Conservation (phyloP, 108 stramenopile genomes). For the Fistulifera solaris region DNA sequence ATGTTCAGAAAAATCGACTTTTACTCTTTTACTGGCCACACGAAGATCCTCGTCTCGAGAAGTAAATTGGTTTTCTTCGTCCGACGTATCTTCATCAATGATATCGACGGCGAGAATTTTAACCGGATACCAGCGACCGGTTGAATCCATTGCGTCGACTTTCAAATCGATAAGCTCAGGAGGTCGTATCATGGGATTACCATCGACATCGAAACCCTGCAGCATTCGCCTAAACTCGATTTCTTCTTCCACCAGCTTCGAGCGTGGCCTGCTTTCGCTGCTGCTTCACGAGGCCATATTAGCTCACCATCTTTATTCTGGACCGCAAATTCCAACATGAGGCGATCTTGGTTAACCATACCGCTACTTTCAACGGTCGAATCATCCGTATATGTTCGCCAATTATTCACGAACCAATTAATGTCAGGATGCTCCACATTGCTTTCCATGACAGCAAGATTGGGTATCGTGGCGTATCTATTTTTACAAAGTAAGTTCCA, state of each 20-base stretch:
- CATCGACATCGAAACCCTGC: conserved; percentile 48
- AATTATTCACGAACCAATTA: conserved; percentile 22
- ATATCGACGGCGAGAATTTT: conserved; percentile 47
- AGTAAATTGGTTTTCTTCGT: too few relatives aligned
- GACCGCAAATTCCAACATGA: conserved; percentile 72
- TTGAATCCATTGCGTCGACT: conserved; percentile 78
- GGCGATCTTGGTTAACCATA: conserved; percentile 46
- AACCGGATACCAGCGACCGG: conserved; percentile 76
- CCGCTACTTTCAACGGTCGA: conserved; percentile 61
- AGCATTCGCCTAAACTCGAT: conserved; percentile 47
- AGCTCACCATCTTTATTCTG: conserved; percentile 48
- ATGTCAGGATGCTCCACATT: conserved; percentile 24
- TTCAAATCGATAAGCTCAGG: conserved; percentile 32
- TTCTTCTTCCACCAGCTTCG: conserved; percentile 67
- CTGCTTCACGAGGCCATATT: conserved; percentile 80
- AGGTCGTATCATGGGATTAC: conserved; percentile 28
- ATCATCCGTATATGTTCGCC: conserved; percentile 61
- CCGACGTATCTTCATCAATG: conserved; percentile 19
- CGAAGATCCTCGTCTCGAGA: conserved; percentile 24
- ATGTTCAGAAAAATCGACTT: conserved; percentile 61
- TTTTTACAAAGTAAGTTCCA: conserved; percentile 73
- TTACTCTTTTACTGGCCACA: conserved; percentile 39
- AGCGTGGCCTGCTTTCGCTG: conserved; percentile 69
- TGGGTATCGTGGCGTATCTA: conserved; percentile 38
- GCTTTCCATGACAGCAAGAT: conserved; percentile 8